Percentiles rank a stretch among this genome's conserved stretches.
phyloP scores from a whole-genome alignment of 352 stramenopile genomes.

The Pythium monospermum region DNA sequence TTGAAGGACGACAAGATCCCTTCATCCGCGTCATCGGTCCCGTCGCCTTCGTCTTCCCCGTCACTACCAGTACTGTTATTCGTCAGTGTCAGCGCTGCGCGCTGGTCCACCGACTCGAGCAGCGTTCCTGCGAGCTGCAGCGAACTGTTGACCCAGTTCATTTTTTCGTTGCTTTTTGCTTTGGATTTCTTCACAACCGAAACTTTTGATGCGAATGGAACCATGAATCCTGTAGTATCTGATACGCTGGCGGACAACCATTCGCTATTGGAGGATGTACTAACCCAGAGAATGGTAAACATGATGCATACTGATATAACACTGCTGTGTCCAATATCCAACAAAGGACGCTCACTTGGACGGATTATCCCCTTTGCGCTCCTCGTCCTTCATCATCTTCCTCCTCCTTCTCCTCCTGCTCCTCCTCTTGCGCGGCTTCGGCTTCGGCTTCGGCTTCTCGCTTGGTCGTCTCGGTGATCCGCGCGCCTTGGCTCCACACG shows the following conservation, averaged over 20 bases:
- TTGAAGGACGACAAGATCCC: constrained; percentile 28
- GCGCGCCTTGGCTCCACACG: constrained; percentile 45
- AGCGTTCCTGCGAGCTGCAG: constrained; percentile 74
- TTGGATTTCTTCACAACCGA: background rate
- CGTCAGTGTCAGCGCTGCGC: constrained; percentile 65
- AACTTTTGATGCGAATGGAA: no score
- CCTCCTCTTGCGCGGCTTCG: background rate
- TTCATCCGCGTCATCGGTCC: no score
- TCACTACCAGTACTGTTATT: constrained; percentile 3
- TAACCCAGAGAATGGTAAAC: no score
- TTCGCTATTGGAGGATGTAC: no score
- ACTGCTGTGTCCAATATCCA: no score
- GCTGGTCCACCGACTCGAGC: constrained; percentile 84
- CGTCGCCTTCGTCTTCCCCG: constrained; percentile 19
- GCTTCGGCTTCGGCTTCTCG: constrained; percentile 9
- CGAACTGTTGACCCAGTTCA: constrained; percentile 86
- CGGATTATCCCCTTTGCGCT: background rate
- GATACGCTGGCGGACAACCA: no score
- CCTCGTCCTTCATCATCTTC: background rate
- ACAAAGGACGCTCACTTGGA: background rate
- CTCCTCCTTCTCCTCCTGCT: background rate
- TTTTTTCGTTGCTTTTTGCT: constrained; percentile 14
- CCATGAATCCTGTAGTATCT: no score
- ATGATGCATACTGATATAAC: no score
- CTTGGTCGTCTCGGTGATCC: constrained; percentile 23